phyloP scores from a whole-genome alignment of 1,139 yeast species.

The Nematodospora anomalae region DNA sequence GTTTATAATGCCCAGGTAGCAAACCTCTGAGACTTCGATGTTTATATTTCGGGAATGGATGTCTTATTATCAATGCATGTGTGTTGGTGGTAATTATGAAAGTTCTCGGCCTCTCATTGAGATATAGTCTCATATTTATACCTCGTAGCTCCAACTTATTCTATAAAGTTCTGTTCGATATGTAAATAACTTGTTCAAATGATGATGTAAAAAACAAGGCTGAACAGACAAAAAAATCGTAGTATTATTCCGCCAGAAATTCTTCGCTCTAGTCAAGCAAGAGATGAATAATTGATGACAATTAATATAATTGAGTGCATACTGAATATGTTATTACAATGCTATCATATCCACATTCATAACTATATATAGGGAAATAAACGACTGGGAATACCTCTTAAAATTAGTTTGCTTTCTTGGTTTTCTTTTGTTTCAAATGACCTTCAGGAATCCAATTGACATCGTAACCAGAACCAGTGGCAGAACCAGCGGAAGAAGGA shows the following conservation, averaged over 20 bases:
- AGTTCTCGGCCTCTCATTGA: constrained; percentile 55
- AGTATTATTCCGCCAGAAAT: too few species aligned
- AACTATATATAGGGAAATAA: neutral
- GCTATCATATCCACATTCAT: constrained; percentile 2
- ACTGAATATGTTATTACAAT: neutral
- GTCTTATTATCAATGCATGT: constrained; percentile 51
- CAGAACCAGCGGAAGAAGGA: constrained; percentile 29
- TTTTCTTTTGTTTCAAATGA: constrained; percentile 31
- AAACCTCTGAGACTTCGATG: constrained; percentile 12
- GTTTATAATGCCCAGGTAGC: constrained; percentile 11
- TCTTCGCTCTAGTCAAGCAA: too few species aligned
- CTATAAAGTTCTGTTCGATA: too few species aligned
- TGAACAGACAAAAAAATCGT: too few species aligned
- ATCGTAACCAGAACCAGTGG: constrained; percentile 31
- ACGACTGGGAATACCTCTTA: neutral
- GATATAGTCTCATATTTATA: constrained; percentile 45
- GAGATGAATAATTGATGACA: neutral
- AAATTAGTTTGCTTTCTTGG: constrained; percentile 28
- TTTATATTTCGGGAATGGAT: constrained; percentile 36
- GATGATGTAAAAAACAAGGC: too few species aligned
- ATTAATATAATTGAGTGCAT: neutral
- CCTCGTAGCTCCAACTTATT: too few species aligned
- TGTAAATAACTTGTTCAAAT: too few species aligned
- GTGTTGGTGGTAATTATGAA: constrained; percentile 50
- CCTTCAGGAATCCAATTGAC: constrained; percentile 39